These are phyloP conservation scores for Cichorium intybus DNA, from an alignment of 140 eudicot genomes.

Conservation along the genomic window DNA sequence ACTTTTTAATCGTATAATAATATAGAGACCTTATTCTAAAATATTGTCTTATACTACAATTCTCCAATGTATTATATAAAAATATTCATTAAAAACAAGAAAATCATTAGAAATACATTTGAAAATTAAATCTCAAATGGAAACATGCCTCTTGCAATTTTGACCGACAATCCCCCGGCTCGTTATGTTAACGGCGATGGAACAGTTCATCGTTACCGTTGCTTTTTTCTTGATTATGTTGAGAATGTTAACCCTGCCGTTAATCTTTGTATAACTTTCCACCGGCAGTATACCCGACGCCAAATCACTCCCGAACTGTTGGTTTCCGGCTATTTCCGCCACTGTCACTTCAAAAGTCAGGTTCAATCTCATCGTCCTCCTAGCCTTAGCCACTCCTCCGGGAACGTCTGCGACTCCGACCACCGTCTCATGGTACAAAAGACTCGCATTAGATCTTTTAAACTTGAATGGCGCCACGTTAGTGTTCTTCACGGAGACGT, in stretches of 20 bases:
- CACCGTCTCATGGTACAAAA: conserved; percentile 42
- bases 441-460: conserved; percentile 30
- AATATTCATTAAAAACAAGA: neutral
- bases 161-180: conserved; percentile 26
- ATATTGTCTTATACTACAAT: no score
- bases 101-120: neutral
- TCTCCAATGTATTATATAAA: no score
- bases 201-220: conserved; percentile 54
- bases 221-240: conserved; percentile 36
- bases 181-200: conserved; percentile 32
- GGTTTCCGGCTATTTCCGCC: conserved; percentile 14
- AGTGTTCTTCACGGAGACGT: conserved; percentile 57
- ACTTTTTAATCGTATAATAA: no score
- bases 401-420: conserved; percentile 48
- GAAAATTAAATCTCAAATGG: conserved; percentile 5
- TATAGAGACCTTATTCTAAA: no score
- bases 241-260: conserved; percentile 49
- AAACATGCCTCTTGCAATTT: conserved; percentile 40
- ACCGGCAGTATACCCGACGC: conserved; percentile 27
- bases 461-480: conserved; percentile 62
- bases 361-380: conserved; percentile 41
- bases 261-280: conserved; percentile 33
- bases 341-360: conserved; percentile 31
- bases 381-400: conserved; percentile 43
- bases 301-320: conserved; percentile 35